Evolutionary conservation across 768 basidiomycete genomes (phyloP), one percentile per base, ranked within the genome.

Genomic region (Leccinum arenicola): DNA sequence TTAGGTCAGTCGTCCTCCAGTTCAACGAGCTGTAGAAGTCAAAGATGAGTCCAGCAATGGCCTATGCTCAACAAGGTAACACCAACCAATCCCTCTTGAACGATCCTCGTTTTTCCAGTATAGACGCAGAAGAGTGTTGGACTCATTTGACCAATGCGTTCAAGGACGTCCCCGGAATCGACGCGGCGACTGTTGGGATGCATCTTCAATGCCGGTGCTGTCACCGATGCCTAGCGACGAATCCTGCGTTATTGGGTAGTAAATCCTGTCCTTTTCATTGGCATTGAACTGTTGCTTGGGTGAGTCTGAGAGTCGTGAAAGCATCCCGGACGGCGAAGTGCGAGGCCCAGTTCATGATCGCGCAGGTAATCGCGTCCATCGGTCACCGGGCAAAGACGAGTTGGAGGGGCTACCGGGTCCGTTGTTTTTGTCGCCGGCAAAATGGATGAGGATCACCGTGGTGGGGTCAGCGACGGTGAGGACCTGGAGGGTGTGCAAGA

Each of bases 191-290:
- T 25, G 25, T 25, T 25, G 25, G 6, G 86, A 83, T 12, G 75
- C 76, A 27, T 76, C 77, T 52, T 82, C 77, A 38, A 79, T 72
- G 5, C 76, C 80, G 12, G 80, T 83, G 59, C 78, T 84, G 59
- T 91, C 90, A 3, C 93, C 93, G 50, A 94, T 80, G 25, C 90
- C 85, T 58, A 82, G 67, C 0, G 91, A 93, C 2, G 85, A 84
- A 65, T 94, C 87, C 4, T 70, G 69, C 6, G 87, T 82, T 0
- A 94, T 81, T 2, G 87, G 82, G 65, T 84, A 90, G 68, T 85
- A 91, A 0, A 73, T 48, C 51, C 75, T 79, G 17, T 71, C 67
- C 40, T 69, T 67, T 6, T 68, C 70, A 29, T 58, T 65, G 29
- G 36, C 27, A 17, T 48, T 40, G 21, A 55, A 54, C 36, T 58